Base-by-base conservation (phyloP, 441 rosid species). In the Croton setiger region DNA sequence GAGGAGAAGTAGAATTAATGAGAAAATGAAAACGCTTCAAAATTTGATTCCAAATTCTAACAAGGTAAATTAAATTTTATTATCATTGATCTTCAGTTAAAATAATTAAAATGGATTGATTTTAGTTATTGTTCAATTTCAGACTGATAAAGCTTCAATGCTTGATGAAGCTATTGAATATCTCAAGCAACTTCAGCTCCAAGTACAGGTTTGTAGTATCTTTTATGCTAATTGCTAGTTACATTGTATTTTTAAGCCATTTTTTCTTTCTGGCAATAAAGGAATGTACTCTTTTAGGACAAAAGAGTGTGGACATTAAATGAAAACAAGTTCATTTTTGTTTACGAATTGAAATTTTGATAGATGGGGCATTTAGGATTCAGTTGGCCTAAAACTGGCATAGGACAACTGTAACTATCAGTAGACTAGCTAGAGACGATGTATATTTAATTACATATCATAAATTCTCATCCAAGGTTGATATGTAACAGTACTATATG, bases 21-120 rank as follows among this genome's bases (percentile, higher is more conserved):
- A 90, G 88, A 92, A 88, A 82, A 83, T 90, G 98, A 92, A 86
- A 77, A 96, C 97, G 6, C 78, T 92, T 74, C 98, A 92, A 72
- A 87, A 88, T 64, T 76, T 88, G 57, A 85, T 92, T 62, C 97
- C 98, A 23, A 92, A 90, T 75, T 92, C 98, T 67, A 92, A 86
- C 79, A 92, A 92, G 88, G 98, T 92, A 63, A 39, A 59, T 7
- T 52, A 52, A n/a, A 4, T 52, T 52, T n/a, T 21, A 52, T n/a
- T 52, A 1, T 7, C 18, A n/a, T 52, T 23, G 2, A 15, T 31
- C 41, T 39, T 36, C 39, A 7, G 11, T 20, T 54, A 41, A 57
- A 4, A 7, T 7, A 27, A n/a, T 70, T 3, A n/a, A 18, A 63
- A 33, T 27, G 48, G 31, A 73, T 56, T 60, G 31, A 21, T 41